phyloP scores from a whole-genome alignment of 306 rosid species.

The Bauhinia variegata region DNA sequence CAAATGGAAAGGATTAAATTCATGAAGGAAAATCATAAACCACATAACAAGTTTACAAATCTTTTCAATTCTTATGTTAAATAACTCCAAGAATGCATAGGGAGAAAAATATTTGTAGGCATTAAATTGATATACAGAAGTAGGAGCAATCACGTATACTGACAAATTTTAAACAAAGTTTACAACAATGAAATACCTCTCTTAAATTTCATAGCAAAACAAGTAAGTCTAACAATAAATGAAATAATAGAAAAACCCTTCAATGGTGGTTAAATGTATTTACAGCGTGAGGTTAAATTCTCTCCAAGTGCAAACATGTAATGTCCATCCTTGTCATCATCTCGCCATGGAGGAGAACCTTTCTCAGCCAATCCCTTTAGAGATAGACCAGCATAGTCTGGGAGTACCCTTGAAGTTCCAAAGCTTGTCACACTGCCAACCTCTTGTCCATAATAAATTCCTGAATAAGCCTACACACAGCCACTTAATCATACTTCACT shows the following conservation, averaged over 20 bases:
- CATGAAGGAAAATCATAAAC: not conserved
- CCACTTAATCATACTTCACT: slow-evolving; percentile 52
- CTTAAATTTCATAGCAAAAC: not conserved
- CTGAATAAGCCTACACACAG: slow-evolving; percentile 62
- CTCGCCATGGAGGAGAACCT: slow-evolving; percentile 77
- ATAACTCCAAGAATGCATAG: not conserved
- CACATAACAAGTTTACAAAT: not conserved
- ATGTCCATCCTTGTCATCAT: slow-evolving; percentile 86
- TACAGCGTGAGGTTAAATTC: slow-evolving; percentile 84
- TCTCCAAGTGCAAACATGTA: slow-evolving; percentile 83
- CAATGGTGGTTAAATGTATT: slow-evolving; percentile 52
- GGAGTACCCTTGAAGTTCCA: slow-evolving; percentile 47
- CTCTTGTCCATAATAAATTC: slow-evolving; percentile 57
- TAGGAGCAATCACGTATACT: not conserved
- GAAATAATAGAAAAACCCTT: slow-evolving; percentile 29
- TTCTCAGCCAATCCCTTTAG: slow-evolving; percentile 63
- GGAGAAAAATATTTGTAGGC: not conserved
- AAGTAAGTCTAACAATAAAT: slow-evolving; percentile 3
- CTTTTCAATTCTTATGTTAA: no score
- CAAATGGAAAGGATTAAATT: no score
- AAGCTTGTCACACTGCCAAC: slow-evolving; percentile 54
- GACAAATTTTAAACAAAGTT: not conserved
- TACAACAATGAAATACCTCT: not conserved
- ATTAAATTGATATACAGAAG: not conserved
- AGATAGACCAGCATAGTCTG: slow-evolving; percentile 51